A percentile compares a stretch with the other conserved stretches of the same genome.
Conservation (phyloP, 768 basidiomycete species). For the Suillus occidentalis region DNA sequence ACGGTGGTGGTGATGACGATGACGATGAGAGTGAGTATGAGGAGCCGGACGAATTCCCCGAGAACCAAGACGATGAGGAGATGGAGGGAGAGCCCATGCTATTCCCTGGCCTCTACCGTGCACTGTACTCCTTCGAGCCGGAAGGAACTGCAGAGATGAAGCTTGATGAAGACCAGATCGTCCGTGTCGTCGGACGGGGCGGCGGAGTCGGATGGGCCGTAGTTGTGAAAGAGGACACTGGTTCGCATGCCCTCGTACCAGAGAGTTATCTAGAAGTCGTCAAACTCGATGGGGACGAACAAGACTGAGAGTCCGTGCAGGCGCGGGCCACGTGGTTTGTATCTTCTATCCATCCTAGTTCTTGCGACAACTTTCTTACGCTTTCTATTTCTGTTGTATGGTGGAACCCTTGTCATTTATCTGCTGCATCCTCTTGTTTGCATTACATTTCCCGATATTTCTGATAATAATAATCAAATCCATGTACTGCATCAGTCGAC, state of each 20-base stretch:
- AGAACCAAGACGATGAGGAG: conserved; percentile 22
- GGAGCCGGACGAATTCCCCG: conserved; percentile 31
- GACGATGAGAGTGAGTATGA: conserved; percentile 29
- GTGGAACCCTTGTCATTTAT: conserved; percentile 10
- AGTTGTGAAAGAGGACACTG: conserved; percentile 48
- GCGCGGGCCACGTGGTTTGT: background rate
- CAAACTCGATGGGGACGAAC: conserved; percentile 33
- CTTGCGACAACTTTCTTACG: conserved; percentile 3
- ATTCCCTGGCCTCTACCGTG: conserved; percentile 71
- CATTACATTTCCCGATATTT: background rate
- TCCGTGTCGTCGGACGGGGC: conserved; percentile 70
- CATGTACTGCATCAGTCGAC: conserved; percentile 6
- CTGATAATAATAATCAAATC: conserved; percentile 1
- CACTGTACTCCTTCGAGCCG: conserved; percentile 75
- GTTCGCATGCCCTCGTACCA: conserved; percentile 69
- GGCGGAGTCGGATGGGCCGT: conserved; percentile 84
- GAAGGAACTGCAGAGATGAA: conserved; percentile 85
- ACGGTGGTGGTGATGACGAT: conserved; percentile 26
- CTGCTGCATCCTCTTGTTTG: conserved; percentile 7
- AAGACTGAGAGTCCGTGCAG: conserved; percentile 10
- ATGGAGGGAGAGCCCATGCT: conserved; percentile 39
- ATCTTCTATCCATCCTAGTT: background rate
- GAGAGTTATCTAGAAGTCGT: conserved; percentile 73
- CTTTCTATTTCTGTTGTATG: conserved; percentile 10
- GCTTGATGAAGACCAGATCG: conserved; percentile 73